These are phyloP conservation scores for Mercurialis annua DNA, from an alignment of 345 rosid species.

Conservation along the genomic window DNA sequence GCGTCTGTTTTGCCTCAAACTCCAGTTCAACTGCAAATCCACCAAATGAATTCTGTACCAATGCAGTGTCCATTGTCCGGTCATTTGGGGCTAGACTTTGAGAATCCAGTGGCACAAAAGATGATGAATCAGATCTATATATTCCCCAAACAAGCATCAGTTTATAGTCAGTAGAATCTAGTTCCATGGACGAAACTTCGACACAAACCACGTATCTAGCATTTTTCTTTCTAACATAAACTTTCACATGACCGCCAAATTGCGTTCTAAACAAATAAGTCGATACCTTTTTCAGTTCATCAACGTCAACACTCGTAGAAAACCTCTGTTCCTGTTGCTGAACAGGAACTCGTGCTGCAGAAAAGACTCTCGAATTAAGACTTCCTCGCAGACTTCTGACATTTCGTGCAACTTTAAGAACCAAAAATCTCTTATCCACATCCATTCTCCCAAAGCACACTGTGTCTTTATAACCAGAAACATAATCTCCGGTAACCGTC, in stretches of 20 bases:
- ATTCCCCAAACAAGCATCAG: slow-evolving; percentile 67
- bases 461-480: slow-evolving; percentile 25
- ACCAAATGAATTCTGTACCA: slow-evolving; percentile 40
- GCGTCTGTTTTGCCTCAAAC: slow-evolving; percentile 63
- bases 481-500: slow-evolving; percentile 22
- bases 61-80: slow-evolving; percentile 42
- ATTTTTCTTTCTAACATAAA: slow-evolving; percentile 49
- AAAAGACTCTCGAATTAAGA: slow-evolving; percentile 37
- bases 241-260: slow-evolving; percentile 63
- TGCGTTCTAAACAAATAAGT: slow-evolving; percentile 68
- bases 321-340: slow-evolving; percentile 39
- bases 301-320: slow-evolving; percentile 32
- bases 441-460: slow-evolving; percentile 22
- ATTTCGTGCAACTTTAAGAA: slow-evolving; percentile 24
- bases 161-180: slow-evolving; percentile 28
- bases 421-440: slow-evolving; percentile 25
- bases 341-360: slow-evolving; percentile 45
- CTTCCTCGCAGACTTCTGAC: slow-evolving; percentile 6
- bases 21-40: slow-evolving; percentile 52
- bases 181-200: slow-evolving; percentile 56
- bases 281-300: slow-evolving; percentile 38
- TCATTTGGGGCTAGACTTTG: slow-evolving; percentile 32
- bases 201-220: slow-evolving; percentile 47
- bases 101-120: slow-evolving; percentile 49
- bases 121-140: slow-evolving; percentile 58